phyloP scores from a whole-genome alignment of 768 basidiomycete species.

The Lactarius akahatsu region DNA sequence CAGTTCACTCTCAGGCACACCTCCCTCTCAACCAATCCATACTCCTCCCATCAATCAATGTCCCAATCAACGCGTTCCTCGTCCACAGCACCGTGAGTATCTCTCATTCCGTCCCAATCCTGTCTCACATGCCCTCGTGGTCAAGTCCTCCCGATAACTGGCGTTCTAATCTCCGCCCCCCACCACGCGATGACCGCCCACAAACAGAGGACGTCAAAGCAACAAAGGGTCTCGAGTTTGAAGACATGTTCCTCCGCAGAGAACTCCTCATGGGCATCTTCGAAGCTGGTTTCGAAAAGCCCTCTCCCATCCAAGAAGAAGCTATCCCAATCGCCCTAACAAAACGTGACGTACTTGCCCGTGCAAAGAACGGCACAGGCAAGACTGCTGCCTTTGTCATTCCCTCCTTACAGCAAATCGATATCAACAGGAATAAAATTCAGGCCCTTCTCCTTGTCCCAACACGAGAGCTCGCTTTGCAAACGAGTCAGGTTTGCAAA shows the following conservation, averaged over 20 bases:
- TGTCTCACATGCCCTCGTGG: not conserved
- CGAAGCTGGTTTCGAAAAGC: conserved; percentile 95
- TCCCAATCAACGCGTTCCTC: conserved; percentile 30
- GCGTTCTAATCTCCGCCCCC: conserved; percentile 77
- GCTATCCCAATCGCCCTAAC: conserved; percentile 94
- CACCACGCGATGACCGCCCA: conserved; percentile 88
- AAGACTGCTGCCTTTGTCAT: conserved; percentile 99
- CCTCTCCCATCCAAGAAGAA: conserved; percentile 98
- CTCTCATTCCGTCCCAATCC: not conserved
- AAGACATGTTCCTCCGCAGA: conserved; percentile 88
- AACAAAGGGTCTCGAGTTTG: conserved; percentile 93
- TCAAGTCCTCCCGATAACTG: conserved; percentile 44
- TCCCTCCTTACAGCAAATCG: conserved; percentile 91
- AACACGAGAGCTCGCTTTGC: conserved; percentile 96
- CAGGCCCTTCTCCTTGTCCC: conserved; percentile 96
- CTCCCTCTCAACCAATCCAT: not conserved
- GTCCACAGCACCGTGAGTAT: conserved; percentile 29
- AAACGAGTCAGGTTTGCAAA: conserved; percentile 99
- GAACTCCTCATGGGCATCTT: conserved; percentile 99
- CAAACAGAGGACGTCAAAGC: conserved; percentile 97
- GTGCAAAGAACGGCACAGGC: conserved; percentile 96
- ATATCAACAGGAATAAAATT: conserved; percentile 79
- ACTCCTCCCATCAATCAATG: conserved; percentile 17
- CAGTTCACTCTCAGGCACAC: not conserved
- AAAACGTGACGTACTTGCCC: conserved; percentile 90